These are phyloP conservation scores for Colletotrichum liriopes DNA, from an alignment of 2,329 filamentous ascomycete genomes.

Conservation along the genomic window DNA sequence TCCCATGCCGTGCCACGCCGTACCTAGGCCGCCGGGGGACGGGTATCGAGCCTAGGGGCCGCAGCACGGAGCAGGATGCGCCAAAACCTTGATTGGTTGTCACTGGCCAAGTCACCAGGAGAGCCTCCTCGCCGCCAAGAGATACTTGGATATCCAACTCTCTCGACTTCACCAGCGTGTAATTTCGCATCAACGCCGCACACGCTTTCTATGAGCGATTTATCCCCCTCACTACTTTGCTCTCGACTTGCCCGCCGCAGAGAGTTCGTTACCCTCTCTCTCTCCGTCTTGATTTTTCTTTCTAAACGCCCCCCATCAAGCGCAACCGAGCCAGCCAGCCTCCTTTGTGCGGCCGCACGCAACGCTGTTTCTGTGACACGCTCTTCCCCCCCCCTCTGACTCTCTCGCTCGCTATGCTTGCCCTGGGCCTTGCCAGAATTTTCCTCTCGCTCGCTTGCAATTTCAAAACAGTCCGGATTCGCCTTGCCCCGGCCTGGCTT, in stretches of 20 bases:
- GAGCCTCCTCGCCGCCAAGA: slow-evolving; percentile 39
- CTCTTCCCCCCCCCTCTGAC: background rate
- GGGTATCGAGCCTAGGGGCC: slow-evolving; percentile 17
- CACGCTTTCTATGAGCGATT: slow-evolving; percentile 43
- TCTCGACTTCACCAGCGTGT: slow-evolving; percentile 40
- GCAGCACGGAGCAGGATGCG: slow-evolving; percentile 38
- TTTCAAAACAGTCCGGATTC: slow-evolving; percentile 35
- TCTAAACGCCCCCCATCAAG: slow-evolving; percentile 4
- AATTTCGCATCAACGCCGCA: slow-evolving; percentile 31
- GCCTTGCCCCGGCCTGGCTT: slow-evolving; percentile 34
- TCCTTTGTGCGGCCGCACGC: slow-evolving; percentile 36
- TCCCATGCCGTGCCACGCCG: slow-evolving; percentile 8
- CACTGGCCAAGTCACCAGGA: slow-evolving; percentile 39
- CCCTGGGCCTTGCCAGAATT: slow-evolving; percentile 9
- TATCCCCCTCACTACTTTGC: slow-evolving; percentile 10
- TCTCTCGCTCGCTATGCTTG: background rate
- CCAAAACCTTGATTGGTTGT: slow-evolving; percentile 44
- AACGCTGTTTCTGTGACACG: slow-evolving; percentile 37
- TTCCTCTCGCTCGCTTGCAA: slow-evolving; percentile 5
- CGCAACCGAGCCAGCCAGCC: slow-evolving; percentile 24
- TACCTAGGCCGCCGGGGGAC: slow-evolving; percentile 17
- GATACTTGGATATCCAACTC: slow-evolving; percentile 43
- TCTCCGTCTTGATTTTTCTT: background rate
- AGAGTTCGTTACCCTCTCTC: background rate
- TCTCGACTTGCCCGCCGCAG: background rate